phyloP scores from a whole-genome alignment of 2,329 filamentous ascomycete genomes.

The Aspergillus texensis region DNA sequence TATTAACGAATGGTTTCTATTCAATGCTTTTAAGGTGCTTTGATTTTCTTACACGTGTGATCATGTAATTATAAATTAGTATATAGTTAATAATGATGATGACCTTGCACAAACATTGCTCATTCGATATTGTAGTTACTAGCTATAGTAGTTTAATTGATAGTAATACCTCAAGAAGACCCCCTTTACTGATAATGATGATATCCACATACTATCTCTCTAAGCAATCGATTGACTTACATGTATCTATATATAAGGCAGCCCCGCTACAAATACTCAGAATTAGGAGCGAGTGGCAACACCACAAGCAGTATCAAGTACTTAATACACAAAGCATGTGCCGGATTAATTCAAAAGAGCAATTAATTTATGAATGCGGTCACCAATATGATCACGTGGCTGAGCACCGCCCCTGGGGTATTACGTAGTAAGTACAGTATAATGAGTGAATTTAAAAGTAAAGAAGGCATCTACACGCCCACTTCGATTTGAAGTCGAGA shows the following conservation, averaged over 20 bases:
- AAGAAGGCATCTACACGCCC: not conserved
- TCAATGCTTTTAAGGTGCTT: too few relatives aligned
- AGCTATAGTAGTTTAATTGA: not conserved
- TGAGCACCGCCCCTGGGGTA: conserved; percentile 23
- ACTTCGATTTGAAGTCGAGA: not conserved
- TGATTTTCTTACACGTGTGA: too few relatives aligned
- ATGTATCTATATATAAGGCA: not conserved
- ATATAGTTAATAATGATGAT: not conserved
- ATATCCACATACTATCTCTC: not conserved
- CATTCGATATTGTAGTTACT: not conserved
- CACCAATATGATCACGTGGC: not conserved
- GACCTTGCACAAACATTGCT: not conserved
- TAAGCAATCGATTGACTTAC: not conserved
- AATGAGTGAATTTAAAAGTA: not conserved
- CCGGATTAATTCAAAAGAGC: not conserved
- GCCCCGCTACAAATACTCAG: too few relatives aligned
- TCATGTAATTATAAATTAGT: too few relatives aligned
- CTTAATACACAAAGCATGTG: not conserved
- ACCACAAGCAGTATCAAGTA: not conserved
- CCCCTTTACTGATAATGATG: not conserved
- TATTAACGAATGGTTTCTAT: too few relatives aligned
- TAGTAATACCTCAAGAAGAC: too few relatives aligned
- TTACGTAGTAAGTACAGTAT: not conserved
- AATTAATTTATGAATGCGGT: not conserved
- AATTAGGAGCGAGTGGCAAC: too few relatives aligned